Conservation (phyloP, 2,329 filamentous ascomycete genomes). For the Juglanconis sp. region DNA sequence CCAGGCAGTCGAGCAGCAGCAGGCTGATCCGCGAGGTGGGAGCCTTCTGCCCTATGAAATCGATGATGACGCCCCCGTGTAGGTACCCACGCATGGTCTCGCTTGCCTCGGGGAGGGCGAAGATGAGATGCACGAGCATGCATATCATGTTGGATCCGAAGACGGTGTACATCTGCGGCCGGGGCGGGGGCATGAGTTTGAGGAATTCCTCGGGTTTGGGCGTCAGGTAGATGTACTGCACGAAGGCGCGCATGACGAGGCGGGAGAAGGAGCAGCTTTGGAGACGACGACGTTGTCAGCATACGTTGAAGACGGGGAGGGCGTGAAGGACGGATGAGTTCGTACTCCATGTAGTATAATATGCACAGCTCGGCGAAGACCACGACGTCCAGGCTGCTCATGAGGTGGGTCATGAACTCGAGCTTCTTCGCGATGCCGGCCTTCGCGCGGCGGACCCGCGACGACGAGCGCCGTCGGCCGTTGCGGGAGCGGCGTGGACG, state of each 20-base stretch:
- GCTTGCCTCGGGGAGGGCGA: conserved; percentile 52
- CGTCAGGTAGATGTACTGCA: conserved; percentile 62
- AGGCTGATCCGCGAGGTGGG: conserved; percentile 55
- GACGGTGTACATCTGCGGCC: conserved; percentile 56
- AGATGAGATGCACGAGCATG: conserved; percentile 56
- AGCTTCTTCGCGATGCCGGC: conserved; percentile 51
- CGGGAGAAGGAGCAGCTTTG: conserved; percentile 63
- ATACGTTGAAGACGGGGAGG: neutral
- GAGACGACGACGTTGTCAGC: conserved; percentile 16
- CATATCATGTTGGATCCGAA: conserved; percentile 58
- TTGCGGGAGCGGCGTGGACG: neutral
- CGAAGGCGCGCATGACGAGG: conserved; percentile 54
- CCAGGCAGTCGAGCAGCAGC: conserved; percentile 52
- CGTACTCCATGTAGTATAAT: conserved; percentile 70
- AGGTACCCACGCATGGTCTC: conserved; percentile 63
- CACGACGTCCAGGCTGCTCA: conserved; percentile 59
- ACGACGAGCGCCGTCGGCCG: conserved; percentile 16
- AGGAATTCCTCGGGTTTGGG: conserved; percentile 58
- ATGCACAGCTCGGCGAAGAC: conserved; percentile 63
- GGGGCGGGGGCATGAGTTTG: conserved; percentile 52
- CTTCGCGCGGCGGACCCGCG: conserved; percentile 22
- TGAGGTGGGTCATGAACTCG: conserved; percentile 58
- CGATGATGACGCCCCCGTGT: conserved; percentile 64
- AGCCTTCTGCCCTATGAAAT: conserved; percentile 65
- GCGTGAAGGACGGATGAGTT: conserved; percentile 3